Conservation (phyloP, 805 yeast genomes). For the Naumovozyma dairenensis region DNA sequence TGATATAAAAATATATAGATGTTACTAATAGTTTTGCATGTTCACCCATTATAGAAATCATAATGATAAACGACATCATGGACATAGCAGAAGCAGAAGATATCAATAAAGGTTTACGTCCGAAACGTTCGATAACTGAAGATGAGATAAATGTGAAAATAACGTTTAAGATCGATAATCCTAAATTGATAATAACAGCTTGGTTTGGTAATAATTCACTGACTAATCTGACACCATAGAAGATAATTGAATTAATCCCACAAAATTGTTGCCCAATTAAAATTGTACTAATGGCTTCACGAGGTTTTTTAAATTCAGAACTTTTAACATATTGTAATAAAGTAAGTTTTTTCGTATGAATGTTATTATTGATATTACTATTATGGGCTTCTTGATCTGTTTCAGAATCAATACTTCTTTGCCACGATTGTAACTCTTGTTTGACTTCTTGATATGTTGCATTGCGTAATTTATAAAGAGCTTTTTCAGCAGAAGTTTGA, state of each 20-base stretch:
- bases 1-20: constrained; percentile 65
- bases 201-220: constrained; percentile 60
- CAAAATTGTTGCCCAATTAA: constrained; percentile 82
- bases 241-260: constrained; percentile 87
- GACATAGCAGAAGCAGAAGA: constrained; percentile 63
- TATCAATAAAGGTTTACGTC: constrained; percentile 66
- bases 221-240: constrained; percentile 84
- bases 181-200: constrained; percentile 63
- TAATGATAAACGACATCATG: constrained; percentile 49
- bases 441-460: constrained; percentile 14
- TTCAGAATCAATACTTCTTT: constrained; percentile 3
- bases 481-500: constrained; percentile 31
- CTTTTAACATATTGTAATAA: constrained; percentile 40
- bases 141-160: constrained; percentile 68
- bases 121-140: constrained; percentile 60
- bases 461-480: constrained; percentile 31
- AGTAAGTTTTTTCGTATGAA: too few species aligned
- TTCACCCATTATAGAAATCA: constrained; percentile 48
- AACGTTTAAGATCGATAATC: constrained; percentile 66
- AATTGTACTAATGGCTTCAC: constrained; percentile 57
- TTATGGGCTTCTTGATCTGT: neutral
- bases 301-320: constrained; percentile 45
- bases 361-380: neutral
- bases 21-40: constrained; percentile 43
- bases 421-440: constrained; percentile 16